Percentiles rank a stretch among this genome's conserved stretches.
phyloP scores from a whole-genome alignment of 1,139 yeast species.

The Spathaspora sp. region DNA sequence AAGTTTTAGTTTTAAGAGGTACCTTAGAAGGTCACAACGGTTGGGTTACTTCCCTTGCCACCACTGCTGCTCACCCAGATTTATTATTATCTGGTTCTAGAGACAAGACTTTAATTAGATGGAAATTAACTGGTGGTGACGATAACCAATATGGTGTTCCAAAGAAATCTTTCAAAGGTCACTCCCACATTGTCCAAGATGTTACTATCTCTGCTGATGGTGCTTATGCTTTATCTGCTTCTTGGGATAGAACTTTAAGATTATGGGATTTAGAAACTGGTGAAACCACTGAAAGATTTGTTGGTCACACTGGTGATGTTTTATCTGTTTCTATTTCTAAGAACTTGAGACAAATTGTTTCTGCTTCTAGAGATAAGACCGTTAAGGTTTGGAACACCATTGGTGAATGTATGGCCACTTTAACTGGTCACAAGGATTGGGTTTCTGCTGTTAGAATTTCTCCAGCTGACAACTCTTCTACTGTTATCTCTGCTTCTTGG shows the following conservation, averaged over 20 bases:
- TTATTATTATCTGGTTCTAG: conserved; percentile 97
- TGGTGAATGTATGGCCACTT: conserved; percentile 97
- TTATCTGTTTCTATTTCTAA: conserved; percentile 95
- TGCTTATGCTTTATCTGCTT: conserved; percentile 96
- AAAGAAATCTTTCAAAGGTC: conserved; percentile 96
- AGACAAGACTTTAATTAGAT: conserved; percentile 97
- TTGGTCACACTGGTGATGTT: conserved; percentile 97
- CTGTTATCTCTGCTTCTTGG: conserved; percentile 98
- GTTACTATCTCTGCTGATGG: conserved; percentile 98
- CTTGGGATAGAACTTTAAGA: conserved; percentile 99
- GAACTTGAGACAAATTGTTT: conserved; percentile 97
- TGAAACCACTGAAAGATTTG: conserved; percentile 92
- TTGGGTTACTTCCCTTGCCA: conserved; percentile 99
- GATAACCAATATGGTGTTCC: conserved; percentile 98
- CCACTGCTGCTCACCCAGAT: conserved; percentile 98
- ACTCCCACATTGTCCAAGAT: conserved; percentile 98
- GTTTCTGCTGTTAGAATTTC: conserved; percentile 97
- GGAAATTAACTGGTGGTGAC: conserved; percentile 96
- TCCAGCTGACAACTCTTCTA: conserved; percentile 70
- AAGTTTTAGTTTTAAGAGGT: conserved; percentile 99
- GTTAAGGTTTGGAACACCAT: conserved; percentile 99
- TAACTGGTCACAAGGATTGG: conserved; percentile 98
- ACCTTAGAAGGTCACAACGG: conserved; percentile 87
- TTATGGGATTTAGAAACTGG: conserved; percentile 98
- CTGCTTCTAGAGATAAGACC: conserved; percentile 99